These are phyloP conservation scores for Nicotiana sylvestris DNA, from an alignment of 257 asterid genomes.

Conservation along the genomic window DNA sequence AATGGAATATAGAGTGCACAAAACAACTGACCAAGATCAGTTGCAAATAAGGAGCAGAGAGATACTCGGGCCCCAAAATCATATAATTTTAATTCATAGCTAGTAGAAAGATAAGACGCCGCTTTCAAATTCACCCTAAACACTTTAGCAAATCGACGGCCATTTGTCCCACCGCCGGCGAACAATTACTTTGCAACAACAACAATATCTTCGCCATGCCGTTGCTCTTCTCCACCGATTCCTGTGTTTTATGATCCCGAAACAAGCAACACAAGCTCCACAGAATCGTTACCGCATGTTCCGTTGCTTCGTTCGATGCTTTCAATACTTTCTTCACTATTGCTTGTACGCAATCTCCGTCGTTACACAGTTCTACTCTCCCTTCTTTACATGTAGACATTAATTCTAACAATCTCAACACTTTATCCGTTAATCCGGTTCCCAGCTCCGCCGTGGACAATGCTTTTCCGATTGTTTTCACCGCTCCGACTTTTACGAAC, in stretches of 20 bases:
- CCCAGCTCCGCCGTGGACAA: constrained; percentile 43
- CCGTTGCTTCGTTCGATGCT: constrained; percentile 64
- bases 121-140: constrained; percentile 43
- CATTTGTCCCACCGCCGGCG: constrained; percentile 74
- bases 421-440: constrained; percentile 36
- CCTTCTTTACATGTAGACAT: constrained; percentile 62
- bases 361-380: constrained; percentile 44
- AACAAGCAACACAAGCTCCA: constrained; percentile 76
- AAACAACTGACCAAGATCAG: too few species aligned
- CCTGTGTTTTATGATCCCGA: constrained; percentile 56
- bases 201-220: constrained; percentile 70
- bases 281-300: constrained; percentile 61
- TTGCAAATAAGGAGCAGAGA: too few species aligned
- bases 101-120: constrained; percentile 36
- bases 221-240: constrained; percentile 43
- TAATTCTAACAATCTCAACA: constrained; percentile 48
- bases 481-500: constrained; percentile 52
- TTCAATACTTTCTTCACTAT: constrained; percentile 58
- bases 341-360: constrained; percentile 37
- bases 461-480: constrained; percentile 34
- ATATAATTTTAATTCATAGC: constrained; percentile 32
- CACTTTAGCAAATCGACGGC: constrained; percentile 60
- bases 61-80: too few species aligned
- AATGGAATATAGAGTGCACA: too few species aligned
- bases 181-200: constrained; percentile 65